These are phyloP conservation scores for Deinandra increscens DNA, from an alignment of 129 eudicot species.

Conservation along the genomic window DNA sequence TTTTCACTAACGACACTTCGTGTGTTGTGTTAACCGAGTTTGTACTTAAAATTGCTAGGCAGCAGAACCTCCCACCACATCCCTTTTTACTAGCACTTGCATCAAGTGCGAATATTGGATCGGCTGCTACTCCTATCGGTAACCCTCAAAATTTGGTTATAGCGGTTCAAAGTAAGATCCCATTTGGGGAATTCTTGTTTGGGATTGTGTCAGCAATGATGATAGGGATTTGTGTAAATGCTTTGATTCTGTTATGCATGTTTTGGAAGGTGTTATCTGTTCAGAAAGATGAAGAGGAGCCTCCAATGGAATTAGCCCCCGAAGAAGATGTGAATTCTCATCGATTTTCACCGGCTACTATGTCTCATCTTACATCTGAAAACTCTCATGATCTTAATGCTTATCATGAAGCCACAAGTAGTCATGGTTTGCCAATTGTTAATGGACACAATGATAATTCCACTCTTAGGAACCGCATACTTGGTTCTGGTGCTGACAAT, in stretches of 20 bases:
- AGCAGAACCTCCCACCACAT: conserved; percentile 92
- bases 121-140: conserved; percentile 93
- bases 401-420: conserved; percentile 34
- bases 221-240: conserved; percentile 65
- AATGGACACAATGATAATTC: conserved; percentile 24
- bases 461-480: conserved; percentile 50
- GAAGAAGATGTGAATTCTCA: conserved; percentile 64
- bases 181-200: conserved; percentile 63
- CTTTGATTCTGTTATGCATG: conserved; percentile 65
- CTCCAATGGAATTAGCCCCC: conserved; percentile 45
- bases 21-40: conserved; percentile 93
- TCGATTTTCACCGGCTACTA: conserved; percentile 83
- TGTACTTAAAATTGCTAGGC: conserved; percentile 84
- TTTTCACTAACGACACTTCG: conserved; percentile 86
- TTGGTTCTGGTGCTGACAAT: conserved; percentile 35
- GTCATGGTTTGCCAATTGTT: conserved; percentile 34
- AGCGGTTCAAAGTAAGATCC: conserved; percentile 75
- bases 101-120: conserved; percentile 92
- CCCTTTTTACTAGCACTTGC: conserved; percentile 88
- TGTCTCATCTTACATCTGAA: conserved; percentile 64
- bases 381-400: conserved; percentile 32
- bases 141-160: conserved; percentile 93
- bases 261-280: conserved; percentile 77
- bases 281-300: conserved; percentile 72
- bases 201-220: conserved; percentile 74